A percentile compares a stretch with the other conserved stretches of the same genome.
Evolutionary conservation across 2,329 filamentous ascomycete species (phyloP).

Genomic region (Clonostachys chloroleuca): DNA sequence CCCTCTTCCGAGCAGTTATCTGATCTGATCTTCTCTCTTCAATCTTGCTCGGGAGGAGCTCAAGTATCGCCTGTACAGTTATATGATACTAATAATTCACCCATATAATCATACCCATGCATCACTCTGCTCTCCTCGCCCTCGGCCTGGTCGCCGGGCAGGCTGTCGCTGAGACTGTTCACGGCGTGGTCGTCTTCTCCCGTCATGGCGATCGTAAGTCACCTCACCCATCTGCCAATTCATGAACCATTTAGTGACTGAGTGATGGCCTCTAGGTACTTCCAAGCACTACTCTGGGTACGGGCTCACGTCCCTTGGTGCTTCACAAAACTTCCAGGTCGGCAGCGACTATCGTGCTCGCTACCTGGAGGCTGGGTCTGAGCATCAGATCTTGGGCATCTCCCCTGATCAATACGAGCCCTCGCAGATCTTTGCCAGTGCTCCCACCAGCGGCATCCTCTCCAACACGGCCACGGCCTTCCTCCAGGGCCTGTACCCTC

Average conservation of each 20-base stretch:
- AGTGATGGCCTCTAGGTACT: slow-evolving; percentile 14
- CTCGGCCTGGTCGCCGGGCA: slow-evolving; percentile 5
- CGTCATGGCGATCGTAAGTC: slow-evolving; percentile 26
- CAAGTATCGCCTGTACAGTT: too few relatives aligned
- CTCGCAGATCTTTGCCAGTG: slow-evolving; percentile 23
- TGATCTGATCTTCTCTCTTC: too few relatives aligned
- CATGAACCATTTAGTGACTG: neutral
- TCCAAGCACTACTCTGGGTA: slow-evolving; percentile 26
- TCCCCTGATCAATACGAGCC: slow-evolving; percentile 21
- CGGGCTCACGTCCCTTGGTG: slow-evolving; percentile 23
- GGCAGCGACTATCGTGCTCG: slow-evolving; percentile 14
- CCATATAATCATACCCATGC: too few relatives aligned
- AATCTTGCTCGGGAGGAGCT: too few relatives aligned
- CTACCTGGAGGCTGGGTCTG: slow-evolving; percentile 15
- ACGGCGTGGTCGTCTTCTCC: slow-evolving; percentile 23
- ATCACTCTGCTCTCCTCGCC: neutral
- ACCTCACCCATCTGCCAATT: neutral
- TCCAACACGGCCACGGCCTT: slow-evolving; percentile 26
- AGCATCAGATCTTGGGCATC: slow-evolving; percentile 20
- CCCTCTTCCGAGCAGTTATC: too few relatives aligned
- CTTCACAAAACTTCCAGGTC: slow-evolving; percentile 20
- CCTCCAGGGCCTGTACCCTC: slow-evolving; percentile 26
- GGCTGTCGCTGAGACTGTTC: slow-evolving; percentile 22
- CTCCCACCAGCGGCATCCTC: slow-evolving; percentile 23
- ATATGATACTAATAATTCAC: too few relatives aligned